Evolutionary conservation across 202 grass and related monocot species (phyloP).

Genomic region (Cymbopogon flexuosus): DNA sequence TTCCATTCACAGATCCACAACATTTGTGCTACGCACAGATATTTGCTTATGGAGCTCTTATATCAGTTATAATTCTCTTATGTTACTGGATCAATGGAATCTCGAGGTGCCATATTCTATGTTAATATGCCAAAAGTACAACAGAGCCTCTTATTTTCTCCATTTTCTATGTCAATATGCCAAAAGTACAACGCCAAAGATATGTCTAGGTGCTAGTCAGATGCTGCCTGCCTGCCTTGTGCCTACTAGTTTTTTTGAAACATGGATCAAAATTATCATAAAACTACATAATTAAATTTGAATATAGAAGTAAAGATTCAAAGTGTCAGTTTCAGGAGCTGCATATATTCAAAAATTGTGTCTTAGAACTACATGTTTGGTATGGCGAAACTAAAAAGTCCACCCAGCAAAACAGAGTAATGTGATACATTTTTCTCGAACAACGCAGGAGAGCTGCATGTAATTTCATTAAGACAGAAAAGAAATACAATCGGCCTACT

Average conservation of each 20-base stretch:
- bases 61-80: constrained; percentile 51
- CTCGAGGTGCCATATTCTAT: too few relatives aligned
- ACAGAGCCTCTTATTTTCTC: not conserved
- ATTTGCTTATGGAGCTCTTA: constrained; percentile 96
- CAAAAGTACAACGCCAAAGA: not conserved
- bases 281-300: not conserved
- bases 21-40: constrained; percentile 86
- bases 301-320: not conserved
- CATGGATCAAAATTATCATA: not conserved
- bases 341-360: not conserved
- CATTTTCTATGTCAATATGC: not conserved
- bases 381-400: not conserved
- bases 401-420: not conserved
- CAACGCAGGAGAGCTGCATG: not conserved
- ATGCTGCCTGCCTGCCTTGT: not conserved
- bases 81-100: too few relatives aligned
- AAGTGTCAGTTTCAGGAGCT: not conserved
- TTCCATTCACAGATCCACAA: constrained; percentile 83
- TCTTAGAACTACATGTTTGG: not conserved
- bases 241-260: not conserved
- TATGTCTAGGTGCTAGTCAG: not conserved
- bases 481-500: not conserved
- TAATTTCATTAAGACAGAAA: not conserved
- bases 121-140: not conserved
- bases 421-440: not conserved